These are phyloP conservation scores for Trichosporon sp. DNA, from an alignment of 1,284 basidiomycete species.

Conservation along the genomic window DNA sequence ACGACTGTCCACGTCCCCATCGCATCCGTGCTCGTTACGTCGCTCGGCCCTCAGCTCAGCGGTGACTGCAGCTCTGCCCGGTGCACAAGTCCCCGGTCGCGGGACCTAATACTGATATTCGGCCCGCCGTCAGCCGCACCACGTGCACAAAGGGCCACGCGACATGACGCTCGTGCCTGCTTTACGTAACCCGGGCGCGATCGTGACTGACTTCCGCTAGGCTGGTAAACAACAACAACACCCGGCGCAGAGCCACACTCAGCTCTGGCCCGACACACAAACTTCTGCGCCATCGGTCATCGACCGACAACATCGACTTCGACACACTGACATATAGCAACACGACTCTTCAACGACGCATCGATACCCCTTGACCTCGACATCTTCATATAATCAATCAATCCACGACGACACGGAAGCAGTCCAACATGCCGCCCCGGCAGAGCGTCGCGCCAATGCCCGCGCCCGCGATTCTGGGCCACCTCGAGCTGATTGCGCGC, in stretches of 20 bases:
- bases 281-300: neutral
- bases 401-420: neutral
- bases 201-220: neutral
- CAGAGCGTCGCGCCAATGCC: neutral
- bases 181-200: neutral
- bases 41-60: neutral
- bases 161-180: neutral
- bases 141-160: neutral
- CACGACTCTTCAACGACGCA: neutral
- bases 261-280: neutral
- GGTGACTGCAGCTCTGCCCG: neutral
- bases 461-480: constrained; percentile 23
- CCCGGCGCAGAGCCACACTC: neutral
- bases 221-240: constrained; percentile 1
- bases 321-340: neutral
- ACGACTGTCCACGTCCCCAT: neutral
- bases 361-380: neutral
- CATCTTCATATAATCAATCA: neutral
- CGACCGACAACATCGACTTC: neutral
- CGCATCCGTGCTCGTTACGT: neutral
- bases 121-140: too few species aligned
- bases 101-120: neutral
- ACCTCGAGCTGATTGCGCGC: constrained; percentile 31
- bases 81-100: too few species aligned
- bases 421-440: neutral